These are phyloP conservation scores for Massarina eburnea DNA, from an alignment of 2,329 filamentous ascomycete genomes.

Conservation along the genomic window DNA sequence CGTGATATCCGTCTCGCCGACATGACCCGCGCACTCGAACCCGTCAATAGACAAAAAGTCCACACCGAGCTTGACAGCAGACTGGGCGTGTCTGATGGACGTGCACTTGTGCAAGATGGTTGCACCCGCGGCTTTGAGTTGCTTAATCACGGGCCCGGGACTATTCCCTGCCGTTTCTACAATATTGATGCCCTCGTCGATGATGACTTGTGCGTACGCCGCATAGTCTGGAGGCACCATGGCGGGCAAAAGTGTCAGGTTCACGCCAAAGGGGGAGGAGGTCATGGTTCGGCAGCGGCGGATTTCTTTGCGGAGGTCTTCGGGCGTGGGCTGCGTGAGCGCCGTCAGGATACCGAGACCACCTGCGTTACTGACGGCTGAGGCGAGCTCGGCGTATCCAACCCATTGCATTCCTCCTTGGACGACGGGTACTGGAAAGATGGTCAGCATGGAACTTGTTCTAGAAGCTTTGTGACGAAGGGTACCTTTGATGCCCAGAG, in stretches of 20 bases:
- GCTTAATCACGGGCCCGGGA: constrained; percentile 85
- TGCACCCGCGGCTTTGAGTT: constrained; percentile 77
- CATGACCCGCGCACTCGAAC: constrained; percentile 93
- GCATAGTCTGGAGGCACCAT: constrained; percentile 89
- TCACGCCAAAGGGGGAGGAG: constrained; percentile 81
- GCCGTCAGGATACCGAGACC: constrained; percentile 81
- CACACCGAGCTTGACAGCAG: constrained; percentile 89
- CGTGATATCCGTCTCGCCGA: constrained; percentile 83
- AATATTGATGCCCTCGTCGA: constrained; percentile 88
- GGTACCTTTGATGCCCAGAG: constrained; percentile 57
- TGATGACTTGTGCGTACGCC: constrained; percentile 87
- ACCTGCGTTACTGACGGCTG: constrained; percentile 68
- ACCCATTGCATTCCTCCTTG: constrained; percentile 89
- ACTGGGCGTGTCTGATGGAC: constrained; percentile 88
- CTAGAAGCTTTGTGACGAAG: constrained; percentile 1
- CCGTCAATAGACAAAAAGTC: constrained; percentile 97
- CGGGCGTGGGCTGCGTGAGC: constrained; percentile 89
- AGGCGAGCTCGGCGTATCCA: constrained; percentile 76
- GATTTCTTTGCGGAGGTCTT: constrained; percentile 92
- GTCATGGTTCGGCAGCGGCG: constrained; percentile 80
- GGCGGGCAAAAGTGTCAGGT: constrained; percentile 89
- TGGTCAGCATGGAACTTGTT: constrained; percentile 48
- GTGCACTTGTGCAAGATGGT: constrained; percentile 97
- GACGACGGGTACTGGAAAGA: constrained; percentile 69
- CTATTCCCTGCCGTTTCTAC: constrained; percentile 92